Conservation (phyloP, 2,329 filamentous ascomycete species). For the Phymatotrichopsis omnivora region DNA sequence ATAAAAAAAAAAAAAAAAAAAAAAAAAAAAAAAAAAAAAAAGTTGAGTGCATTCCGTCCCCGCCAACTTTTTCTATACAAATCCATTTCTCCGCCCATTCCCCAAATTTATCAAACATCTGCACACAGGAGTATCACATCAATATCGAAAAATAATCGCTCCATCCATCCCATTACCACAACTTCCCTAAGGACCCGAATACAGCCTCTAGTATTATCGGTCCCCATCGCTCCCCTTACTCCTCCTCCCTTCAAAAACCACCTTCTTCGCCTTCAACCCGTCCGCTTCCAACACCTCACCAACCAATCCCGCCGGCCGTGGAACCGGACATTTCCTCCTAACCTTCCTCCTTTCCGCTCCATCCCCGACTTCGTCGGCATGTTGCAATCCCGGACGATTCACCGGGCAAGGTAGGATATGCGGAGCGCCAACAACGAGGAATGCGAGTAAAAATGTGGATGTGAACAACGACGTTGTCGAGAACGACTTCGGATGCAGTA, state of each 20-base stretch:
- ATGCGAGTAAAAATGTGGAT: slow-evolving; percentile 78
- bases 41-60: no score
- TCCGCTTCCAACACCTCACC: slow-evolving; percentile 53
- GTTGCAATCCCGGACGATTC: slow-evolving; percentile 39
- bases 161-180: no score
- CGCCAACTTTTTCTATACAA: no score
- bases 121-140: no score
- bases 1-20: no score
- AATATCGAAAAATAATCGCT: no score
- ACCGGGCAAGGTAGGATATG: slow-evolving; percentile 81
- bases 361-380: slow-evolving; percentile 39
- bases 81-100: no score
- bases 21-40: no score
- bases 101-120: no score
- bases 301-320: slow-evolving; percentile 72
- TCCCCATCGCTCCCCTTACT: neutral
- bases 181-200: no score
- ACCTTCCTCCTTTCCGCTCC: slow-evolving; percentile 38
- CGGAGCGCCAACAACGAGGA: slow-evolving; percentile 83
- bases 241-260: slow-evolving; percentile 19
- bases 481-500: slow-evolving; percentile 86
- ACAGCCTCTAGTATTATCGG: neutral
- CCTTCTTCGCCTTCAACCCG: slow-evolving; percentile 12
- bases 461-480: slow-evolving; percentile 92
- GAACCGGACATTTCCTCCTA: slow-evolving; percentile 76